Evolutionary conservation across 2,329 filamentous ascomycete species (phyloP), one percentile per base, ranked within the genome.

Genomic region (Ophiosphaerella herpotricha): DNA sequence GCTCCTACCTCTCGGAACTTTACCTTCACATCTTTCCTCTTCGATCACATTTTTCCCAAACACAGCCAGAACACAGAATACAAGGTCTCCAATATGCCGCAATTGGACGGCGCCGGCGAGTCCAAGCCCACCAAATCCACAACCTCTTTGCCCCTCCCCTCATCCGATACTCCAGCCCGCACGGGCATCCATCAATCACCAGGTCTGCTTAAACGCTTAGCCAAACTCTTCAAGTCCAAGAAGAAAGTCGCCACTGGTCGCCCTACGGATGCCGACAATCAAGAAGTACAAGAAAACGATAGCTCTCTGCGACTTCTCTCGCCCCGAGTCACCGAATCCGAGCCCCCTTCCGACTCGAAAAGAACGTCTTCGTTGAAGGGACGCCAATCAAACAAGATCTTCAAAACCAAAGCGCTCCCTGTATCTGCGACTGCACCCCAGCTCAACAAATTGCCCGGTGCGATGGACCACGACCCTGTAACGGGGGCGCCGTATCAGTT

Each of bases 301-400:
- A 41, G 12, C 2, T 40, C 50, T 11, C 34, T 52, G 33, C 50
- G 42, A 9, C 12, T 42, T 45, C 13, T 52, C 31, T 52, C 50
- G 4, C 45, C 50, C n/a, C 37, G 50, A 13, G 37, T 21, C 5
- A 48, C 50, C 5, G 37, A 41, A 5, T 35, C 14, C 29, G 50
- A 46, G 18, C 45, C 50, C 0, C 13, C 32, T 9, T 31, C 12
- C 21, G 23, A 11, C 13, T 23, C 13, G n/a, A 26, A 31, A 4
- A 37, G 39, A 7, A 31, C 50, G 4, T 42, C 45, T 24, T 46
- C 45, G n/a, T 46, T 46, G 23, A 38, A 31, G 11, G 31, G 38
- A 4, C 32, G 37, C 18, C 41, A 33, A 8, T 39, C 36, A 12
- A 8, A 23, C 23, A 16, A 23, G 7, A 23, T 39, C 8, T 39